phyloP scores from a whole-genome alignment of 352 stramenopile species.

The Phytophthora europaea region DNA sequence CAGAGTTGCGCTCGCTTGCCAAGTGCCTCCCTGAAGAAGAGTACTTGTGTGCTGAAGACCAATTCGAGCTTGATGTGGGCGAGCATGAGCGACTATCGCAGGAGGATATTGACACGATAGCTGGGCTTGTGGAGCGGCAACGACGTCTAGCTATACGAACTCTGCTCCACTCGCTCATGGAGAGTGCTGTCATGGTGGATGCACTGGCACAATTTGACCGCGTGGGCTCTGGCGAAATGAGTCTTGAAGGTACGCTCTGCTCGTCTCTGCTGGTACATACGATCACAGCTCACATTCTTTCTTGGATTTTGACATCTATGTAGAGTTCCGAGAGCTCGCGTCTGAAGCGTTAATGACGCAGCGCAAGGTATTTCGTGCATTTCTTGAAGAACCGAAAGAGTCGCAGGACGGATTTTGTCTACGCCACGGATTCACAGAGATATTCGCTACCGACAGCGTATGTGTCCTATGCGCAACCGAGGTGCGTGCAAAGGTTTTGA shows the following conservation, averaged over 20 bases:
- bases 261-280: neutral
- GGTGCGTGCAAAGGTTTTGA: slow-evolving; percentile 33
- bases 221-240: slow-evolving; percentile 61
- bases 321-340: slow-evolving; percentile 64
- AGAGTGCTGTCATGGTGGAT: slow-evolving; percentile 46
- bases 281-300: neutral
- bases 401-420: slow-evolving; percentile 57
- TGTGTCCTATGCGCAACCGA: slow-evolving; percentile 61
- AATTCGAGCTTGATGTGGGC: slow-evolving; percentile 29
- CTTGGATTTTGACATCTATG: neutral
- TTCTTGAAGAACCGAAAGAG: slow-evolving; percentile 55
- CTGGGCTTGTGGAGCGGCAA: slow-evolving; percentile 38
- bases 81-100: slow-evolving; percentile 29
- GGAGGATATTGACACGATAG: slow-evolving; percentile 36
- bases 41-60: slow-evolving; percentile 1
- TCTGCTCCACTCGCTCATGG: slow-evolving; percentile 55
- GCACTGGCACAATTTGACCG: slow-evolving; percentile 64
- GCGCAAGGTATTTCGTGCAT: slow-evolving; percentile 30
- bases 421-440: slow-evolving; percentile 52
- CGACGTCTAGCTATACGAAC: slow-evolving; percentile 28
- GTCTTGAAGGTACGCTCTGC: slow-evolving; percentile 54
- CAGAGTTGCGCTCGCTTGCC: slow-evolving; percentile 68
- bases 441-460: slow-evolving; percentile 56
- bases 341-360: slow-evolving; percentile 48
- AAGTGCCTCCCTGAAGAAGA: slow-evolving; percentile 42